Conservation (phyloP, 495 filamentous ascomycete genomes). For the Hypoxylon perforatum region DNA sequence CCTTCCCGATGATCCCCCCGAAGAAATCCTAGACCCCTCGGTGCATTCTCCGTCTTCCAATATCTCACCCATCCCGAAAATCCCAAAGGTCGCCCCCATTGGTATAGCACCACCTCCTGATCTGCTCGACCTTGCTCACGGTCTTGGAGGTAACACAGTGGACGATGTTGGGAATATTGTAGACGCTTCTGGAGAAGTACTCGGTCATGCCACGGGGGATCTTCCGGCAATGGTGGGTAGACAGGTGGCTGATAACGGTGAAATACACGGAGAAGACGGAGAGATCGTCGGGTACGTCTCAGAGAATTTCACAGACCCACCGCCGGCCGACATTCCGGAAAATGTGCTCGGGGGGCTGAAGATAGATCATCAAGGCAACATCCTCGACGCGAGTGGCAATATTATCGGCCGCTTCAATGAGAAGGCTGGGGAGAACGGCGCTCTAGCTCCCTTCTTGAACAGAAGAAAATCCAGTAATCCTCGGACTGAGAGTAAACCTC, state of each 20-base stretch:
- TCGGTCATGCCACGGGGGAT: slow-evolving; percentile 59
- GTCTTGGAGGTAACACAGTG: slow-evolving; percentile 78
- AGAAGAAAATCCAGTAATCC: slow-evolving; percentile 27
- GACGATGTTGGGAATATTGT: slow-evolving; percentile 80
- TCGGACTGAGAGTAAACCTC: slow-evolving; percentile 28
- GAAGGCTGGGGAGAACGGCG: slow-evolving; percentile 43
- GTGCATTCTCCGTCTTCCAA: slow-evolving; percentile 40
- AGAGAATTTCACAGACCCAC: slow-evolving; percentile 50
- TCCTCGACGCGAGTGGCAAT: slow-evolving; percentile 54
- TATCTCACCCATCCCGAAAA: slow-evolving; percentile 44
- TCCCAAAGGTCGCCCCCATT: slow-evolving; percentile 43
- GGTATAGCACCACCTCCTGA: slow-evolving; percentile 37
- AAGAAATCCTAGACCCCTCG: slow-evolving; percentile 44
- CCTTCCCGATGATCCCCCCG: slow-evolving; percentile 36
- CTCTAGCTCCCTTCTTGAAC: slow-evolving; percentile 22
- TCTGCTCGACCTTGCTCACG: slow-evolving; percentile 54
- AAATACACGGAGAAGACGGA: slow-evolving; percentile 57
- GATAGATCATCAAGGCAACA: slow-evolving; percentile 59
- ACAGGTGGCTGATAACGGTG: slow-evolving; percentile 54
- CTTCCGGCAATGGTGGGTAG: slow-evolving; percentile 59
- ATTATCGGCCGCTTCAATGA: slow-evolving; percentile 59
- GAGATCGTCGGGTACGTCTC: slow-evolving; percentile 60
- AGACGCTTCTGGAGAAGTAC: slow-evolving; percentile 63
- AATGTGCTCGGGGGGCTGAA: slow-evolving; percentile 54
- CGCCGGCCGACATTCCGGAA: slow-evolving; percentile 48